phyloP scores from a whole-genome alignment of 805 yeast genomes.

The Candida bentonensis region DNA sequence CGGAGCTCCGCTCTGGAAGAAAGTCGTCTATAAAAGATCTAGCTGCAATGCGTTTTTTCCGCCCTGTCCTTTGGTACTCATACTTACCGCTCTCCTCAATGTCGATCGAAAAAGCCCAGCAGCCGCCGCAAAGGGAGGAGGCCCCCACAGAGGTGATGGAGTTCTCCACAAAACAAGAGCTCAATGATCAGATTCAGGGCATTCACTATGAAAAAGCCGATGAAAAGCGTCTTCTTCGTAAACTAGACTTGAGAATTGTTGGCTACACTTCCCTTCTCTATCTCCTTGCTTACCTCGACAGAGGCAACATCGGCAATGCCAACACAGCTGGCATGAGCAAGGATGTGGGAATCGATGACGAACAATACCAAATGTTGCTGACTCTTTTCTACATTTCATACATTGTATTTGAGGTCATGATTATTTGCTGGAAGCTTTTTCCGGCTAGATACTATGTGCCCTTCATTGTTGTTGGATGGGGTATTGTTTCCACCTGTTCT shows the following conservation, averaged over 20 bases:
- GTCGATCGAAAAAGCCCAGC: too few relatives aligned
- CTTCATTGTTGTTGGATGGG: slow-evolving; percentile 35
- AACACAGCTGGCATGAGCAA: slow-evolving; percentile 35
- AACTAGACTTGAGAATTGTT: slow-evolving; percentile 29
- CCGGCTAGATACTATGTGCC: slow-evolving; percentile 35
- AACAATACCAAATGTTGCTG: slow-evolving; percentile 31
- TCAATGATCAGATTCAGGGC: not conserved
- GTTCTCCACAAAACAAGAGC: not conserved
- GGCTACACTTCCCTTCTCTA: slow-evolving; percentile 34
- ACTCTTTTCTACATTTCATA: slow-evolving; percentile 37
- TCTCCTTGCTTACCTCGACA: slow-evolving; percentile 35
- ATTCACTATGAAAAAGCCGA: not conserved
- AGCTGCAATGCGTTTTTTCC: too few relatives aligned
- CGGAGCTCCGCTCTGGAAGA: too few relatives aligned
- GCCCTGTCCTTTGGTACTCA: too few relatives aligned
- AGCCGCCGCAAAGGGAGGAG: too few relatives aligned
- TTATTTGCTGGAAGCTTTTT: slow-evolving; percentile 30
- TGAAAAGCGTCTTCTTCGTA: slow-evolving; percentile 14
- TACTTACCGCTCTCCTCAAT: too few relatives aligned
- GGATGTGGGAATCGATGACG: slow-evolving; percentile 28
- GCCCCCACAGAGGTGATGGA: not conserved
- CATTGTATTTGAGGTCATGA: slow-evolving; percentile 33
- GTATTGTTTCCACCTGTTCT: slow-evolving; percentile 33
- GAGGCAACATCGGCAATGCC: slow-evolving; percentile 42
- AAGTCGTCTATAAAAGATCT: too few relatives aligned